These are phyloP conservation scores for Penicillium sp. DNA, from an alignment of 2,329 filamentous ascomycete genomes.

Conservation along the genomic window DNA sequence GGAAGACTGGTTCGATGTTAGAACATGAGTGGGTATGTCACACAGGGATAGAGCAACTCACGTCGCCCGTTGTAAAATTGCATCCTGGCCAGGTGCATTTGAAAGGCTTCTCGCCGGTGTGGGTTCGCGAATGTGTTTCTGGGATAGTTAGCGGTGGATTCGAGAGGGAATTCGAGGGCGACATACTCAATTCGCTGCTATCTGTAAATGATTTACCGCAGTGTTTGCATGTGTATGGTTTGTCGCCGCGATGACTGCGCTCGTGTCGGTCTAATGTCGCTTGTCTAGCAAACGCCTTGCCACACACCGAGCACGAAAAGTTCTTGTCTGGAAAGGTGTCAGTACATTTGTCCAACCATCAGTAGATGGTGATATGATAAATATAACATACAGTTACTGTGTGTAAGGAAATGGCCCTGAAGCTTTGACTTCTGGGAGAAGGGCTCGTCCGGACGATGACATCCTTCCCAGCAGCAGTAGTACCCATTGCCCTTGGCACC, in stretches of 20 bases:
- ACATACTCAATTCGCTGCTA: constrained; percentile 46
- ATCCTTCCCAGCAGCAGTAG: constrained; percentile 47
- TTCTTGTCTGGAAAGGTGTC: constrained; percentile 38
- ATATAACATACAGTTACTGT: constrained; percentile 43
- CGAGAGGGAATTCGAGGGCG: not conserved
- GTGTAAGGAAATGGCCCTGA: constrained; percentile 46
- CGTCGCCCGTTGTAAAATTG: constrained; percentile 46
- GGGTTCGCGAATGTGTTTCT: constrained; percentile 47
- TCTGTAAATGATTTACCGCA: constrained; percentile 47
- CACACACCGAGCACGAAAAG: constrained; percentile 43
- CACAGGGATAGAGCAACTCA: constrained; percentile 25
- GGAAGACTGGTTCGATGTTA: constrained; percentile 35
- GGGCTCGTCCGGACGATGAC: constrained; percentile 43
- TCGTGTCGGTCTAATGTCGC: constrained; percentile 47
- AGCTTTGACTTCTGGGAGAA: constrained; percentile 49
- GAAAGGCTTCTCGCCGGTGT: constrained; percentile 47
- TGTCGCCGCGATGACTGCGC: constrained; percentile 46
- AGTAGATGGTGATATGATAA: not conserved
- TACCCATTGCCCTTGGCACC: constrained; percentile 44
- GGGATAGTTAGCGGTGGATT: constrained; percentile 20
- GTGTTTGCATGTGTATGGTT: constrained; percentile 43
- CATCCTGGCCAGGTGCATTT: constrained; percentile 46
- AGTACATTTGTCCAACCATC: not conserved
- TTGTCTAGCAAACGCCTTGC: constrained; percentile 45
- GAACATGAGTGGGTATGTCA: not conserved